Evolutionary conservation across 768 basidiomycete species (phyloP), one percentile per base, ranked within the genome.

Genomic region (Dentipellis fragilis): DNA sequence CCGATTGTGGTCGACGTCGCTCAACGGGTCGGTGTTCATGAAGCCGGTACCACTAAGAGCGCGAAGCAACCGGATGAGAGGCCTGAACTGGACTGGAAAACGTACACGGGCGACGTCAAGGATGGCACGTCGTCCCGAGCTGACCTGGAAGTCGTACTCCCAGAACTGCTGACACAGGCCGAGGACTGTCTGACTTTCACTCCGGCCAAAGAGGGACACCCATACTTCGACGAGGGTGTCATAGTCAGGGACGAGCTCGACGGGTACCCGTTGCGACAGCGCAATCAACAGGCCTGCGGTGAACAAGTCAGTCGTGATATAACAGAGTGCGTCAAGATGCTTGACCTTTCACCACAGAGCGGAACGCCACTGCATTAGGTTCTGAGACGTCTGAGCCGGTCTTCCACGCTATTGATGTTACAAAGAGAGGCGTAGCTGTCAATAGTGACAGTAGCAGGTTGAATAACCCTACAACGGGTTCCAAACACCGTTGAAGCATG

Each of bases 81-180:
- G 81, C 22, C 76, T 74, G 58, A 87, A 76, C 54, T 91, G 84
- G 34, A 90, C 78, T 2, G 93, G 93, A 69, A 93, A 97, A 2
- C 89, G 80, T 9, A 87, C 80, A 3, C 87, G 79, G 7, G 87
- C 81, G 21, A 91, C 83, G 58, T 93, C 91, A 54, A 97, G 79
- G 51, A 94, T 79, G 37, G 88, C 87, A 23, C 87, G 80, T 34
- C 92, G 87, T 17, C 83, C 71, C 3, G 78, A 75, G 49, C 81
- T 81, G 38, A 77, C 73, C 39, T 80, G 72, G 81, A 83, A 88
- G 64, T 93, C 91, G 1, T 72, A 75, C 53, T 83, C 75, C 92
- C 93, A 97, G 67, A 82, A 94, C 61, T 93, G 89, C 5, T 77
- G 72, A 59, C 85, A 87, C 57, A 95, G 83, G 2, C 80, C 80